Evolutionary conservation across 1,284 basidiomycete genomes (phyloP).

Genomic region (Papiliotrema flavescens): DNA sequence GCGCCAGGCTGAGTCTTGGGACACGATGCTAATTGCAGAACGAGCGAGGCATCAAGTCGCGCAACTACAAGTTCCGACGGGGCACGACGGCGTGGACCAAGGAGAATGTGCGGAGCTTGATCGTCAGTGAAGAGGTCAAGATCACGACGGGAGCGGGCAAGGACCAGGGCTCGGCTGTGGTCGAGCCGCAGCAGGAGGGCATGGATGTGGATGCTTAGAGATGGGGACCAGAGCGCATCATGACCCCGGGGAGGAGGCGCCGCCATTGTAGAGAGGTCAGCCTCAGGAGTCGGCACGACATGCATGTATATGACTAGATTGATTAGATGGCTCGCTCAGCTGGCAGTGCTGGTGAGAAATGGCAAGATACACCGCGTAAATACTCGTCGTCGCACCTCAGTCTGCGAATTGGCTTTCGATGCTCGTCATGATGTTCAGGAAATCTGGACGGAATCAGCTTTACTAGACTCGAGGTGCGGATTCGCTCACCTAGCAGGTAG

Average conservation of each 20-base stretch:
- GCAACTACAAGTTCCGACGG: conserved; percentile 74
- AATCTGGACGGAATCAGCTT: conserved; percentile 22
- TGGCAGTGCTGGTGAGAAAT: too few species aligned
- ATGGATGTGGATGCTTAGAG: conserved; percentile 38
- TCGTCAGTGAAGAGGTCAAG: conserved; percentile 68
- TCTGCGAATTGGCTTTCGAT: conserved; percentile 27
- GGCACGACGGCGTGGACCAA: conserved; percentile 86
- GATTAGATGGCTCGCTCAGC: too few species aligned
- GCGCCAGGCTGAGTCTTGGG: background rate
- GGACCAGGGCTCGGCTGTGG: conserved; percentile 28
- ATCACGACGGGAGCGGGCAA: conserved; percentile 40
- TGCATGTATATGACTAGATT: conserved; percentile 18
- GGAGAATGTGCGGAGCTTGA: conserved; percentile 67
- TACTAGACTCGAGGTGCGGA: too few species aligned
- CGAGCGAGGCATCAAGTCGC: conserved; percentile 71
- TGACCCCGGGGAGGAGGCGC: too few species aligned
- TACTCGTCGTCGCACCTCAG: too few species aligned
- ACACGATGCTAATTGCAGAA: conserved; percentile 52
- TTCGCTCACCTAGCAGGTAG: conserved; percentile 8
- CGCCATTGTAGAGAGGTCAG: too few species aligned
- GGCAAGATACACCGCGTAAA: too few species aligned
- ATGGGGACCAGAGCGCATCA: background rate
- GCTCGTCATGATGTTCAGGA: conserved; percentile 25
- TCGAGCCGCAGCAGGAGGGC: conserved; percentile 25
- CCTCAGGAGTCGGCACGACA: background rate